Conservation (phyloP, 805 yeast species). For the Ogataea wickerhamii region DNA sequence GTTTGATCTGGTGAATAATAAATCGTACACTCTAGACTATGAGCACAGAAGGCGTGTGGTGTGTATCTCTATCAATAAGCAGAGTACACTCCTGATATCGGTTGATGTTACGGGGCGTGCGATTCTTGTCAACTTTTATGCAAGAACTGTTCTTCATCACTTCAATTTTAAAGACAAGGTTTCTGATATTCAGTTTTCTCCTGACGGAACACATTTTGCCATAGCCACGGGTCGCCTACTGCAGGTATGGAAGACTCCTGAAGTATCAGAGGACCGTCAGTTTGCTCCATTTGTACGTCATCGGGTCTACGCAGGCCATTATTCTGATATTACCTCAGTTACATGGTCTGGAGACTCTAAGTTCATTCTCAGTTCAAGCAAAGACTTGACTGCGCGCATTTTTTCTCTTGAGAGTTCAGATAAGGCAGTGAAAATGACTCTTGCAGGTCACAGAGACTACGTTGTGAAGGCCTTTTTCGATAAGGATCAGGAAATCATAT, state of each 20-base stretch:
- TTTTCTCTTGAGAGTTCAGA: conserved; percentile 72
- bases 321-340: conserved; percentile 69
- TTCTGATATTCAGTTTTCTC: conserved; percentile 72
- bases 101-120: conserved; percentile 94
- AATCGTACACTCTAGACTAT: conserved; percentile 83
- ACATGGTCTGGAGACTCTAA: conserved; percentile 92
- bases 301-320: conserved; percentile 90
- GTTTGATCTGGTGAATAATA: conserved; percentile 80
- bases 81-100: conserved; percentile 72
- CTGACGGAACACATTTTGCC: conserved; percentile 86
- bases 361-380: conserved; percentile 79
- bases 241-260: conserved; percentile 94
- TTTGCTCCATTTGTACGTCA: conserved; percentile 95
- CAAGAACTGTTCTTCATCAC: conserved; percentile 86
- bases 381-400: conserved; percentile 84
- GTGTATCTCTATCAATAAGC: conserved; percentile 77
- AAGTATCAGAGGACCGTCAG: conserved; percentile 74
- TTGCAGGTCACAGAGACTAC: conserved; percentile 90
- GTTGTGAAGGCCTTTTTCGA: conserved; percentile 86
- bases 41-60: conserved; percentile 87
- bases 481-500: conserved; percentile 82
- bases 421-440: conserved; percentile 74
- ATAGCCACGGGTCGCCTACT: conserved; percentile 76
- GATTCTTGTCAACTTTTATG: conserved; percentile 77
- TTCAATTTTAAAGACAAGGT: conserved; percentile 87